Evolutionary conservation across 202 grass and related monocot genomes (phyloP).

Genomic region (Elaeis oleifera): DNA sequence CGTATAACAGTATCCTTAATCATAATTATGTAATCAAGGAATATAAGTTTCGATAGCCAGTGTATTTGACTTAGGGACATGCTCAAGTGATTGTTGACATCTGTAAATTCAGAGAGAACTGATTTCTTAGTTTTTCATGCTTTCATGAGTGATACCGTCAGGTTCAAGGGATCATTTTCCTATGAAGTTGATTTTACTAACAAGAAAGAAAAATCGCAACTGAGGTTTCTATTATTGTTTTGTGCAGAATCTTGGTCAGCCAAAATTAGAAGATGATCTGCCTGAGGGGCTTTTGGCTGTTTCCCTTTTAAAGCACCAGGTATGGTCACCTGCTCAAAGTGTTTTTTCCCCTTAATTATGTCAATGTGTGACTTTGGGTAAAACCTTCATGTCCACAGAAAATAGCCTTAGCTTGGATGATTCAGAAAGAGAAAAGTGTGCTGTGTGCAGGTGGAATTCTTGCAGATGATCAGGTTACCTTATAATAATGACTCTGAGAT

Average conservation of each 20-base stretch:
- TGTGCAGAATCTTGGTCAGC: constrained; percentile 61
- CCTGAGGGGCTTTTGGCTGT: constrained; percentile 69
- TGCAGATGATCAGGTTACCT: constrained; percentile 95
- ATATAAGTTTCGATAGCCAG: too few relatives aligned
- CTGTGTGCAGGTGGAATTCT: constrained; percentile 95
- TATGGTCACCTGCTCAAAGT: constrained; percentile 23
- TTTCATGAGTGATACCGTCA: too few relatives aligned
- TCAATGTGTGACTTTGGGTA: constrained; percentile 11
- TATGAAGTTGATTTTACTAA: too few relatives aligned
- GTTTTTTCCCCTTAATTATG: constrained; percentile 18
- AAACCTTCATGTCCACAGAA: constrained; percentile 48
- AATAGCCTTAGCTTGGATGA: constrained; percentile 99
- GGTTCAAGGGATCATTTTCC: too few relatives aligned
- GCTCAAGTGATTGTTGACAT: too few relatives aligned
- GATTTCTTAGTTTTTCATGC: too few relatives aligned
- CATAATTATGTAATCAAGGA: too few relatives aligned
- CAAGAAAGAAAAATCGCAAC: too few relatives aligned
- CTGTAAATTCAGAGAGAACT: too few relatives aligned
- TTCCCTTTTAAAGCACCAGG: constrained; percentile 89
- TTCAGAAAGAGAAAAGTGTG: constrained; percentile 80
- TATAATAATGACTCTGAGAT: too few relatives aligned
- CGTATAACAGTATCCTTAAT: too few relatives aligned
- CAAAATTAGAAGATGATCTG: constrained; percentile 82
- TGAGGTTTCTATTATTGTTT: constrained; percentile 2
- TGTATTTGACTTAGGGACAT: too few relatives aligned